A percentile compares a stretch with the other conserved stretches of the same genome.
These are phyloP conservation scores for Thelonectria discophora DNA, from an alignment of 2,329 filamentous ascomycete genomes.

Conservation along the genomic window DNA sequence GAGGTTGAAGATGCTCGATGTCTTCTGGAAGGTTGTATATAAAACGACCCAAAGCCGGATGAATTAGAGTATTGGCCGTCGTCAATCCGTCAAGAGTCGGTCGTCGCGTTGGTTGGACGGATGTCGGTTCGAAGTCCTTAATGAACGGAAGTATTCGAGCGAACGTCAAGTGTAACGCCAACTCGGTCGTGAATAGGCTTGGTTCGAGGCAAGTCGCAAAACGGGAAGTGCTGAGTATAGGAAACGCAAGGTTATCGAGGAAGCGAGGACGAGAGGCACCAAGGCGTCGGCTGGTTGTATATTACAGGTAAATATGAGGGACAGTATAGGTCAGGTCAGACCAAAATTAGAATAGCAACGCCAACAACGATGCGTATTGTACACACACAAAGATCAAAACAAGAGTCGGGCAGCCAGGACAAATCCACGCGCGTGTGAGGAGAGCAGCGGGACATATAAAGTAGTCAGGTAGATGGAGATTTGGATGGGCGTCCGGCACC, in stretches of 20 bases:
- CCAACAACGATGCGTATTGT: conserved; percentile 17
- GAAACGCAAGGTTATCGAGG: conserved; percentile 15
- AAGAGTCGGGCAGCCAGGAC: conserved; percentile 28
- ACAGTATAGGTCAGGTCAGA: conserved; percentile 25
- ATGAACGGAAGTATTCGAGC: conserved; percentile 15
- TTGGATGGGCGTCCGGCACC: conserved; percentile 27
- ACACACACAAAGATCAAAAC: conserved; percentile 29
- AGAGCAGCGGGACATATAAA: conserved; percentile 45
- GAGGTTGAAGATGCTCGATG: conserved; percentile 8
- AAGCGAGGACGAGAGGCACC: conserved; percentile 14
- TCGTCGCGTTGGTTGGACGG: neutral
- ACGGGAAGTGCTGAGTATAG: neutral
- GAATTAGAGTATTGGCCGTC: neutral
- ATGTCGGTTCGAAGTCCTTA: conserved; percentile 12
- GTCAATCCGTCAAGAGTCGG: conserved; percentile 3
- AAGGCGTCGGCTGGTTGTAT: conserved; percentile 4
- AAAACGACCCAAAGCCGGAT: conserved; percentile 7
- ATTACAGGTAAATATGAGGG: conserved; percentile 21
- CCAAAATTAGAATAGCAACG: conserved; percentile 24
- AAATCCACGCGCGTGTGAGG: conserved; percentile 34
- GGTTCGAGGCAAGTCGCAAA: conserved; percentile 20
- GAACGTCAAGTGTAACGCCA: conserved; percentile 16
- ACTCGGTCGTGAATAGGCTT: conserved; percentile 18
- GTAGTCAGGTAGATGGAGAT: conserved; percentile 37
- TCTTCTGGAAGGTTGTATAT: conserved; percentile 3